Evolutionary conservation across 176 grass and related monocot species (phyloP), one percentile per base, ranked within the genome.

Genomic region (Canna indica): DNA sequence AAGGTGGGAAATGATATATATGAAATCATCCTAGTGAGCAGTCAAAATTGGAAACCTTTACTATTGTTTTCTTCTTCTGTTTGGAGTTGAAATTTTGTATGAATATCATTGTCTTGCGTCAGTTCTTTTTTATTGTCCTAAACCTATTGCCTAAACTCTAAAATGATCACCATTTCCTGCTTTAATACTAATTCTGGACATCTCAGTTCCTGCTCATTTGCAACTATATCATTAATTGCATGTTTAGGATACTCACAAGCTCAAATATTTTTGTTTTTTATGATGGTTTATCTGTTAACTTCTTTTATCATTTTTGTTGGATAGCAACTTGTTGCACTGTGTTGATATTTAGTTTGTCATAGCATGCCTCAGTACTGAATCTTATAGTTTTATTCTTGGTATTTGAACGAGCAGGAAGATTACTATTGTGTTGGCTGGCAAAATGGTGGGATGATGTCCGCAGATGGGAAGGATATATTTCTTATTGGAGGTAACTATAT

Each of bases 391-490:
- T 44, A 47, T 63, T 74, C 5, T 16, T 31, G 27, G 16, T 47
- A n/a, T 34, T 27, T 63, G 1, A 18, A 38, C 3, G 26, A 76
- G 36, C 69, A 83, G 79, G n/a, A n/a, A n/a, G 73, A 76, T 42
- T 66, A 84, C 16, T 88, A 91, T 45, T 96, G 91, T 47, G 47
- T 91, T 76, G 91, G 91, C 22, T 96, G 91, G 77, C 85, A 88
- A 77, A 86, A 84, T 36, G 91, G 85, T 60, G 85, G 88, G 70
- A 14, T 96, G 28, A 85, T 91, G 69, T 86, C 85, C 63, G 88
- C 86, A 73, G 91, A 91, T 62, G 91, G 85, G 20, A 91, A 83
- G 78, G 79, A 91, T 80, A 86, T 96, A 76, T 66, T 96, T 81
- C 83, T 96, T 80, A 80, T 96, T 81, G 91, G 88, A 86, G 91